Conservation (phyloP, 495 filamentous ascomycete genomes). For the Hypoxylon trugodes region DNA sequence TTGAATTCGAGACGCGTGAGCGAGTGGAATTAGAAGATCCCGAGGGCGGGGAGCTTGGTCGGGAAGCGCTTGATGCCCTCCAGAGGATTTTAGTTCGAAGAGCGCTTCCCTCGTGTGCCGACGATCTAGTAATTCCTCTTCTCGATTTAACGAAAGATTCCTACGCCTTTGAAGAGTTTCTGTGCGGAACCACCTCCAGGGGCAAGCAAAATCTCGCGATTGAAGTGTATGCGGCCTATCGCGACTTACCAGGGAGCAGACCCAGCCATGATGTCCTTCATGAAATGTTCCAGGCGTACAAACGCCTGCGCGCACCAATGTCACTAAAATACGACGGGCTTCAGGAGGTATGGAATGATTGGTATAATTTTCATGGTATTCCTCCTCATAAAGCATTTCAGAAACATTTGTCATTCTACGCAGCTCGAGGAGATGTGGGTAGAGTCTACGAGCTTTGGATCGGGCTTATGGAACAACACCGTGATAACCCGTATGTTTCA, state of each 20-base stretch:
- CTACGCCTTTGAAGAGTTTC: slow-evolving; percentile 42
- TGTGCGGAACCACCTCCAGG: slow-evolving; percentile 19
- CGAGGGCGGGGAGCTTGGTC: slow-evolving; percentile 1
- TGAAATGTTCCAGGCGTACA: slow-evolving; percentile 53
- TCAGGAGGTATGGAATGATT: slow-evolving; percentile 64
- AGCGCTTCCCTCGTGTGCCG: slow-evolving; percentile 34
- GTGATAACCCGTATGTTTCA: slow-evolving; percentile 45
- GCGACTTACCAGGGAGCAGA: slow-evolving; percentile 41
- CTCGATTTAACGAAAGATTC: slow-evolving; percentile 41
- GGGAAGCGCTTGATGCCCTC: slow-evolving; percentile 33
- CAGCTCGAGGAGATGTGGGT: slow-evolving; percentile 60
- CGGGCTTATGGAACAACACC: slow-evolving; percentile 50
- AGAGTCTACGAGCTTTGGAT: slow-evolving; percentile 64
- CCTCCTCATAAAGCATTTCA: slow-evolving; percentile 56
- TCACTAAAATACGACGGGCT: slow-evolving; percentile 51
- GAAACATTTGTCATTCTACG: slow-evolving; percentile 61
- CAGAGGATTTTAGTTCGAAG: slow-evolving; percentile 41
- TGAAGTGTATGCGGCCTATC: slow-evolving; percentile 48
- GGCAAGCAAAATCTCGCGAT: slow-evolving; percentile 35
- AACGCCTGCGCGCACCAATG: slow-evolving; percentile 33
- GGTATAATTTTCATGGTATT: slow-evolving; percentile 48
- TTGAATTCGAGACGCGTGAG: slow-evolving; percentile 23
- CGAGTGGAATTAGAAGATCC: slow-evolving; percentile 12
- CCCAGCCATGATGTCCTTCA: slow-evolving; percentile 48
- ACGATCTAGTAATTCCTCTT: slow-evolving; percentile 39